Evolutionary conservation across 108 stramenopile species (phyloP).

Genomic region (Poteriospumella lacustris): DNA sequence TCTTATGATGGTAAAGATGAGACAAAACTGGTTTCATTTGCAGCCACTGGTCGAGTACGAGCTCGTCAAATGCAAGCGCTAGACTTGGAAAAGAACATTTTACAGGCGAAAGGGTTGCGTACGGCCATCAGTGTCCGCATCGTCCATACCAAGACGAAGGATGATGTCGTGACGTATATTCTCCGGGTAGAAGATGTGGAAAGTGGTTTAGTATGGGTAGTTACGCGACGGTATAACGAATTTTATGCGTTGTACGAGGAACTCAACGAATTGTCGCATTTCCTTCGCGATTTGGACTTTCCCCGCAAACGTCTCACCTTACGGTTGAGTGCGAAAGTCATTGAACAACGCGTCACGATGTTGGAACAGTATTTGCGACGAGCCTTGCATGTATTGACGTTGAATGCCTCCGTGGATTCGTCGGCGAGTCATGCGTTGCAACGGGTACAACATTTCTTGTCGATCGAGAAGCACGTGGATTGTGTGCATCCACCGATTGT

Average conservation of each 20-base stretch:
- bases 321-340: neutral
- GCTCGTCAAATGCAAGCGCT: neutral
- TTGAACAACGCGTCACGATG: neutral
- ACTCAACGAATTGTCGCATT: neutral
- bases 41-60: neutral
- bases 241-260: neutral
- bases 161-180: conserved; percentile 6
- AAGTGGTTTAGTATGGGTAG: conserved; percentile 1
- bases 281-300: conserved; percentile 4
- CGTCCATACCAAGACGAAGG: neutral
- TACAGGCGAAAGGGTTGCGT: conserved; percentile 24
- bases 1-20: neutral
- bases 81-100: conserved; percentile 21
- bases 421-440: neutral
- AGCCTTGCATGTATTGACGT: neutral
- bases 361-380: neutral
- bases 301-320: neutral
- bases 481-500: conserved; percentile 16
- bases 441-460: neutral
- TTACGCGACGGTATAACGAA: neutral
- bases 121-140: conserved; percentile 21
- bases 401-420: neutral
- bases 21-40: no score
- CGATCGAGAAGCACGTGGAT: neutral
- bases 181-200: conserved; percentile 26